Percentiles rank a stretch among this genome's conserved stretches.
Conservation (phyloP, 192 early-diverging fungal species). For the Diversispora eburnea region DNA sequence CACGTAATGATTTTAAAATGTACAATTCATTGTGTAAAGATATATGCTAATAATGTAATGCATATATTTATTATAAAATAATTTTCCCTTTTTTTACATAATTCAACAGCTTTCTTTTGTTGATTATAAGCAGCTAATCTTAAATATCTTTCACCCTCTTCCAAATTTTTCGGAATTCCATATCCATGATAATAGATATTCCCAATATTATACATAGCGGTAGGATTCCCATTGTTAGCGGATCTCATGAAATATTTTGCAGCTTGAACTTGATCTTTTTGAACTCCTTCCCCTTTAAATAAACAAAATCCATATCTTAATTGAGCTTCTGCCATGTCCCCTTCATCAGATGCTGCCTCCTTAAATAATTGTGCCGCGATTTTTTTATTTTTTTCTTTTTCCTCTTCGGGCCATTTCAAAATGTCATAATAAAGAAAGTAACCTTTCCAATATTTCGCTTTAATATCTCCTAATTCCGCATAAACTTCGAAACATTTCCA, state of each 20-base stretch:
- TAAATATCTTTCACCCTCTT: constrained; percentile 12
- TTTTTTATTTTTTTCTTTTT: no score
- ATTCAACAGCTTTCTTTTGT: neutral
- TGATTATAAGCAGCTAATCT: constrained; percentile 11
- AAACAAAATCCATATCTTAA: constrained; percentile 8
- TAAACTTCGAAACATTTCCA: no score
- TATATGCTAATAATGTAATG: no score
- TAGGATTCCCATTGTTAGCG: constrained; percentile 8
- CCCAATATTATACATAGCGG: constrained; percentile 22
- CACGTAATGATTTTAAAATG: no score
- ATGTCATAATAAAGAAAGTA: no score
- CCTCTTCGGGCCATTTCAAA: no score
- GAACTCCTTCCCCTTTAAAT: neutral
- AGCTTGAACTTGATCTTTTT: neutral
- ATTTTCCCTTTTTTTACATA: neutral
- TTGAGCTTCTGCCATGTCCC: constrained; percentile 6
- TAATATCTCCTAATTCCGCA: no score
- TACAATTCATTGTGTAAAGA: no score
- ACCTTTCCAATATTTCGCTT: no score
- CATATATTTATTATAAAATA: no score
- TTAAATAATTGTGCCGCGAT: no score
- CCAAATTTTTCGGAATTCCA: neutral
- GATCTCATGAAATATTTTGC: neutral
- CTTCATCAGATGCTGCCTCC: neutral
- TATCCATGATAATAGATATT: constrained; percentile 18